Conservation (phyloP, 768 basidiomycete genomes). For the Mycena metata region DNA sequence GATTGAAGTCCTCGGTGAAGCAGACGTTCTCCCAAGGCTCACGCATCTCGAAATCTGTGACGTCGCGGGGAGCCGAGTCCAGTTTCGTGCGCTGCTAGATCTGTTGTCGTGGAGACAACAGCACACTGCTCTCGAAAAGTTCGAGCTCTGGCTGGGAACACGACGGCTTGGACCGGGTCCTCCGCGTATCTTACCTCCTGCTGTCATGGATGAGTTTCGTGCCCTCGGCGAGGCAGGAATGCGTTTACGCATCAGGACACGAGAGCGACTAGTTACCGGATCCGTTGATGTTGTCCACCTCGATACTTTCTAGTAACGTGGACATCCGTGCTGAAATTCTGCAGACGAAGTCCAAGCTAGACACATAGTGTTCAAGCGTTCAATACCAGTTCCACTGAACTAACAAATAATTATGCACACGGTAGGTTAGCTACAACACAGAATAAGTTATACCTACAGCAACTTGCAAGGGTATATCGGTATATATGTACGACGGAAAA, state of each 20-base stretch:
- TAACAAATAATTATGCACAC: constrained; percentile 10
- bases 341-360: too few species aligned
- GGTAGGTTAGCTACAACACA: constrained; percentile 23
- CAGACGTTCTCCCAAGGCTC: constrained; percentile 12
- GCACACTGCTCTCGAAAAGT: not conserved
- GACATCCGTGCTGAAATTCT: too few species aligned
- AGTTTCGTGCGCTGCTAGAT: not conserved
- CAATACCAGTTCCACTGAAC: too few species aligned
- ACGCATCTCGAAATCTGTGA: constrained; percentile 5
- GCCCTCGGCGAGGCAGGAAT: constrained; percentile 11
- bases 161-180: not conserved
- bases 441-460: constrained; percentile 21
- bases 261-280: not conserved
- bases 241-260: not conserved
- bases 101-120: not conserved
- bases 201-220: not conserved
- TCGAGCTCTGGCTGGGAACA: not conserved
- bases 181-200: not conserved
- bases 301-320: too few species aligned
- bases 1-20: not conserved
- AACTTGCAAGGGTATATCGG: not conserved
- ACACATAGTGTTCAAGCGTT: too few species aligned
- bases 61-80: too few species aligned
- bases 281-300: not conserved
- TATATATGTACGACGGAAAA: not conserved